Conservation (phyloP, 306 rosid species). For the Spatholobus suberectus region DNA sequence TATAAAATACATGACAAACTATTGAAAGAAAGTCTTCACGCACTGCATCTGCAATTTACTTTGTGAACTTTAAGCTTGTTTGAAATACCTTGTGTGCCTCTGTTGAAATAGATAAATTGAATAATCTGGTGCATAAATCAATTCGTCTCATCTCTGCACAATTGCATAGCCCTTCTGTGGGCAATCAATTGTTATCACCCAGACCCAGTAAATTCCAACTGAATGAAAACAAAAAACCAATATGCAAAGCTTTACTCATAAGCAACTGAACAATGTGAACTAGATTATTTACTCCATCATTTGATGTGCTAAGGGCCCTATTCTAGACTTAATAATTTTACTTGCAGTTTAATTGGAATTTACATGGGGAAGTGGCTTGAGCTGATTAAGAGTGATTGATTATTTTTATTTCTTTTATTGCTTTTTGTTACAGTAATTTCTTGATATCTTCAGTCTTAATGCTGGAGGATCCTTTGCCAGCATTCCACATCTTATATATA, state of each 20-base stretch:
- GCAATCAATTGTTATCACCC: background rate
- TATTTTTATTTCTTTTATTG: background rate
- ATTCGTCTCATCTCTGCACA: background rate
- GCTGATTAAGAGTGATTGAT: background rate
- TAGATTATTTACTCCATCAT: conserved; percentile 16
- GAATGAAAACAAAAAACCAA: background rate
- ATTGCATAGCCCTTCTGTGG: background rate
- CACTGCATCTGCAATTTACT: background rate
- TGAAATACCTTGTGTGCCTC: background rate
- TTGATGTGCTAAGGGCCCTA: background rate
- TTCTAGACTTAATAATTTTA: background rate
- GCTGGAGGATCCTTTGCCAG: background rate
- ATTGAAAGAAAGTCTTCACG: background rate
- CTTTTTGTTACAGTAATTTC: background rate
- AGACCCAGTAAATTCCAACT: background rate
- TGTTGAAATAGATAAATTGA: background rate
- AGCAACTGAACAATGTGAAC: background rate
- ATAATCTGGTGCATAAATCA: background rate
- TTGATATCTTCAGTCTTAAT: background rate
- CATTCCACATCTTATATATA: background rate
- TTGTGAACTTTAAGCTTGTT: background rate
- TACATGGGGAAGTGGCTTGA: background rate
- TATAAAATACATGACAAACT: background rate
- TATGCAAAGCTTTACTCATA: background rate
- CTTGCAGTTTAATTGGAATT: background rate